phyloP scores from a whole-genome alignment of 2,329 filamentous ascomycete genomes.

The Alternaria hordeiaustralica region DNA sequence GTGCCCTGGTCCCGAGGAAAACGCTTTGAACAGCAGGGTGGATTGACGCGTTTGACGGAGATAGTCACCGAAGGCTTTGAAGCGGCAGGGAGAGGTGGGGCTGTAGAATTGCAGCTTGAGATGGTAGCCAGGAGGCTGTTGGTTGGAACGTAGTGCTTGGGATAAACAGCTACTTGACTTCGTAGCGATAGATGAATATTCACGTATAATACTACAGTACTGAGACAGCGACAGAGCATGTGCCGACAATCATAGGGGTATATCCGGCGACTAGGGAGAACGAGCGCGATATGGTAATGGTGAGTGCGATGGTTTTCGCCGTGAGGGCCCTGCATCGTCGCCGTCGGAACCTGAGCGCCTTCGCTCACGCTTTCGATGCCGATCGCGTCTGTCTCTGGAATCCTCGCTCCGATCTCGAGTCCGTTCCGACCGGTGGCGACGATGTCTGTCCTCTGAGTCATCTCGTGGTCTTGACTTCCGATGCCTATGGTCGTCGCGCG shows the following conservation, averaged over 20 bases:
- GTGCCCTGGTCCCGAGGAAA: background rate
- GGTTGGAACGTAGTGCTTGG: background rate
- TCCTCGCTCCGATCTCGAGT: slow-evolving; percentile 21
- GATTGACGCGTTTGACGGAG: background rate
- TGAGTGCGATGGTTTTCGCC: slow-evolving; percentile 19
- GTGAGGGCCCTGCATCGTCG: slow-evolving; percentile 11
- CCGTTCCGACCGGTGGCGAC: slow-evolving; percentile 18
- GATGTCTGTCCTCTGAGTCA: slow-evolving; percentile 16
- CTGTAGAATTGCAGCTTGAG: background rate
- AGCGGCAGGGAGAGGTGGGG: background rate
- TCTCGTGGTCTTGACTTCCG: slow-evolving; percentile 10
- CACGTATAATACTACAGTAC: background rate
- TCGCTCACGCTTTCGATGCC: slow-evolving; percentile 16
- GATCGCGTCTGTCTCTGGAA: slow-evolving; percentile 12
- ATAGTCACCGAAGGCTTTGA: background rate
- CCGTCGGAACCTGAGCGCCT: slow-evolving; percentile 11
- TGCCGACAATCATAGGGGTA: background rate
- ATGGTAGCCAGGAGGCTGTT: background rate
- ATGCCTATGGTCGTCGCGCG: slow-evolving; percentile 14
- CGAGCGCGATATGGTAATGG: slow-evolving; percentile 28
- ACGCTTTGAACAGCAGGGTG: background rate
- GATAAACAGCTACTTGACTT: background rate
- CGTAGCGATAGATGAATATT: background rate
- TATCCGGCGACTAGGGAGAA: slow-evolving; percentile 8
- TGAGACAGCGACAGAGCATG: background rate